Conservation (phyloP, 2,329 filamentous ascomycete genomes). For the Ceratocystis huliohia region DNA sequence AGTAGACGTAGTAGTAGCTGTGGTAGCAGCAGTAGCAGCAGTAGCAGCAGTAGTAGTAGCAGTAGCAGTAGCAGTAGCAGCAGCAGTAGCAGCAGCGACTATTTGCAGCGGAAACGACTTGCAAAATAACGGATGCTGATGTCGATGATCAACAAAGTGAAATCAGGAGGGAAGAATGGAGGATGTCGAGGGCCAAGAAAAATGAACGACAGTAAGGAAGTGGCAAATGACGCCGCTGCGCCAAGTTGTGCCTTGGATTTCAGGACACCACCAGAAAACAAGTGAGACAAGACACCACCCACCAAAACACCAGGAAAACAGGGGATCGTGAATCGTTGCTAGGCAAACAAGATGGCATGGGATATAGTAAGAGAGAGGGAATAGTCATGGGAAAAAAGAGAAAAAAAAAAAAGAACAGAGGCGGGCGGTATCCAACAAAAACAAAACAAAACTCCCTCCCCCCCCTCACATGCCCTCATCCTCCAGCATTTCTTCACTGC, state of each 20-base stretch:
- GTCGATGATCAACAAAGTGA: background rate
- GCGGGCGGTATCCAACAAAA: background rate
- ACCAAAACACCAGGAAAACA: background rate
- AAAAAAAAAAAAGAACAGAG: slow-evolving; percentile 2
- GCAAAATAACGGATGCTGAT: no score
- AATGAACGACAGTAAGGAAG: background rate
- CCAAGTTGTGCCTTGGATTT: slow-evolving; percentile 5
- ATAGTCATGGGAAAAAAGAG: slow-evolving; percentile 21
- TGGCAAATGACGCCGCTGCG: background rate
- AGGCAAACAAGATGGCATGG: background rate
- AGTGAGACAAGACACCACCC: background rate
- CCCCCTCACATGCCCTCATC: slow-evolving; percentile 32
- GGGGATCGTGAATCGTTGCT: slow-evolving; percentile 16
- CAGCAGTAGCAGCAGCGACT: no score
- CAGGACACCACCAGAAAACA: slow-evolving; percentile 7
- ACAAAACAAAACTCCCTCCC: background rate
- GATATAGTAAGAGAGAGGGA: slow-evolving; percentile 18
- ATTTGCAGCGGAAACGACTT: no score
- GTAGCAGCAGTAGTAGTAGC: background rate
- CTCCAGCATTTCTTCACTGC: slow-evolving; percentile 43
- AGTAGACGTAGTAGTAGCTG: background rate
- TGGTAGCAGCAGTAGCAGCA: background rate
- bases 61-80: background rate
- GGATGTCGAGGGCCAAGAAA: background rate
- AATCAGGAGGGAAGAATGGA: background rate